Base-by-base conservation (phyloP, 2,329 filamentous ascomycete species). In the Talaromyces sp. region DNA sequence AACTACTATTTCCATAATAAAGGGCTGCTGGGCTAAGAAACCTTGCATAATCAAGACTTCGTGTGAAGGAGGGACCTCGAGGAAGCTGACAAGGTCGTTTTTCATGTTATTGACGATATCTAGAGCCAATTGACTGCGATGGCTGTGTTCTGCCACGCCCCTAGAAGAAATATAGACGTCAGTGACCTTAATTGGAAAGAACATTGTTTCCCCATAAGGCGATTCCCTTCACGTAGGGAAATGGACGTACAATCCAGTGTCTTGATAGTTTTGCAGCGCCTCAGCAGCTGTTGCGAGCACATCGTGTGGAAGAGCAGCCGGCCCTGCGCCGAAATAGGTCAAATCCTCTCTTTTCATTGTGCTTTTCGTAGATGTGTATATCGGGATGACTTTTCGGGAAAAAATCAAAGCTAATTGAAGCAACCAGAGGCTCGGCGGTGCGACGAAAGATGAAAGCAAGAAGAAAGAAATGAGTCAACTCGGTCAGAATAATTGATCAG, bases 251-350 rank as follows among this genome's bases (percentile, higher is more conserved):
- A 97, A 83, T 62, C 93, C 93, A 44, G 87, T 91, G 73, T 85
- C 82, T 54, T 93, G 81, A 80, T 87, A 96, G 81, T 97, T 90
- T 66, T 96, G 77, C 4, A 98, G 86, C 1, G 90, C 90, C 72
- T 86, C 75, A 1, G 92, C 87, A 57, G 91, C 92, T 52, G 81
- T 82, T 75, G 95, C 86, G 56, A 97, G 85, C 25, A 97, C 90
- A 4, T 85, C 78, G 13, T 91, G 96, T 27, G 93, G 93, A 19
- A 98, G 83, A 33, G 86, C 81, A n/a, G 93, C 92, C 55, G 93
- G 93, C 65, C 93, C 93, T 58, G 93, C 93, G 64, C 93, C 92
- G 69, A 96, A 96, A 78, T 96, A 95, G 66, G 88, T 84, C 73
- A 95, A 85, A 65, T 93, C 88, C 68, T 86, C 82, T 76, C 91